Conservation (phyloP, 768 basidiomycete species). For the Rhodotorula paludigena region DNA sequence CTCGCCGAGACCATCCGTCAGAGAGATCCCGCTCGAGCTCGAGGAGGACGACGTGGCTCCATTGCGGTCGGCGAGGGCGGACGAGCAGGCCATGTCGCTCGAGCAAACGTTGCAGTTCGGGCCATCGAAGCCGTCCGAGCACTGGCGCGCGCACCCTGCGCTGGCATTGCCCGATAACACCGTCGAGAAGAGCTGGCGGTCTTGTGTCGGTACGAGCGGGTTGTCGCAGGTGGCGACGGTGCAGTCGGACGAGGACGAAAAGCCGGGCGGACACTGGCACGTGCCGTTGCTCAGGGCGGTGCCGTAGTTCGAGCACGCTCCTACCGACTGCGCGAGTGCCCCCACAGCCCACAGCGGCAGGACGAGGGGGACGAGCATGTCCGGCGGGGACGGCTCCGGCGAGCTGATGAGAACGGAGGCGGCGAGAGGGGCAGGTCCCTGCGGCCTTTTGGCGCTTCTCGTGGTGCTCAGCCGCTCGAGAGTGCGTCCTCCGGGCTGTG, state of each 20-base stretch:
- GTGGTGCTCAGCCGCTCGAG: too few relatives aligned
- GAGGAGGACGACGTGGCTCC: neutral
- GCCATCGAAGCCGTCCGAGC: conserved; percentile 63
- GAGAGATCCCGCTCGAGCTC: neutral
- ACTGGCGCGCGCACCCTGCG: conserved; percentile 37
- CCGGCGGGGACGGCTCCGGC: too few relatives aligned
- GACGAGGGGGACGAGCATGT: neutral
- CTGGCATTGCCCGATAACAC: conserved; percentile 5
- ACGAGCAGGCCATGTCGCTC: conserved; percentile 62
- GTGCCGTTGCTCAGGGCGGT: conserved; percentile 50
- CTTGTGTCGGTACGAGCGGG: conserved; percentile 61
- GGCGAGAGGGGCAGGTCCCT: neutral
- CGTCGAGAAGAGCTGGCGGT: conserved; percentile 50
- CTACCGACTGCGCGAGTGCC: neutral
- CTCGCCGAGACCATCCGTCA: neutral
- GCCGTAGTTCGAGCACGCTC: conserved; percentile 69
- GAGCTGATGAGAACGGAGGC: too few relatives aligned
- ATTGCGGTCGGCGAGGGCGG: conserved; percentile 50
- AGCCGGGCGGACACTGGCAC: conserved; percentile 77
- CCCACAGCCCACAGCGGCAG: neutral
- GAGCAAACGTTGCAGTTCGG: conserved; percentile 71
- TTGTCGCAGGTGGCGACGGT: conserved; percentile 69
- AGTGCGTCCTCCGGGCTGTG: neutral
- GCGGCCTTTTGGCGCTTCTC: neutral
- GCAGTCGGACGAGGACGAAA: conserved; percentile 63